These are phyloP conservation scores for Aspergillus pseudoglaucus DNA, from an alignment of 2,329 filamentous ascomycete species.

Conservation along the genomic window DNA sequence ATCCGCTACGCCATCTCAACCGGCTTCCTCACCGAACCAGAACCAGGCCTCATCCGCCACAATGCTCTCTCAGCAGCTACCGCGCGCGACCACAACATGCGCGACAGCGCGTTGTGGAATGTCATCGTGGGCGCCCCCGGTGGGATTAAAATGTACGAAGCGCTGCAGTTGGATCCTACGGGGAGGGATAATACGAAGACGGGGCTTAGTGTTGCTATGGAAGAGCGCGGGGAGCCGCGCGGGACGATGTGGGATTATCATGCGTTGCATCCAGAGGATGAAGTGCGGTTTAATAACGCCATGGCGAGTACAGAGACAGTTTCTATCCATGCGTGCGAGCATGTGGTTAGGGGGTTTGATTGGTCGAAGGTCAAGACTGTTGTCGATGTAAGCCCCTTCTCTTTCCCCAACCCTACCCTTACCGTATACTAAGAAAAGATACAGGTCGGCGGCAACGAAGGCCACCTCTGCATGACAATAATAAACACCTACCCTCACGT, in stretches of 20 bases:
- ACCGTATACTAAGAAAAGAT: neutral
- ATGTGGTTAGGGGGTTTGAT: neutral
- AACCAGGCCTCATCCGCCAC: neutral
- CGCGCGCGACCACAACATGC: neutral
- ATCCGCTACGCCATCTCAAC: neutral
- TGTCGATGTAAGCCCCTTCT: neutral
- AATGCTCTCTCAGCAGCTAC: neutral
- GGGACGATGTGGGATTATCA: constrained; percentile 1
- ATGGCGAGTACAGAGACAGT: neutral
- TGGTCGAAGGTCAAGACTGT: neutral
- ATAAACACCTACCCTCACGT: neutral
- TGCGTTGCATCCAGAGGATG: neutral
- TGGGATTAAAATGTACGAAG: neutral
- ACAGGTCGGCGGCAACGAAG: neutral
- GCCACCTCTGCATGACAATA: neutral
- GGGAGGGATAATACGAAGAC: neutral
- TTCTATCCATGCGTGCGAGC: neutral
- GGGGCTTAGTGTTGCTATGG: neutral
- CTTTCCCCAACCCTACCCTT: neutral
- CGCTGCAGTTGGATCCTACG: neutral
- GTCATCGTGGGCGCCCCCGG: neutral
- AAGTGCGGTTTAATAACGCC: neutral
- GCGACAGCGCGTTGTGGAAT: neutral
- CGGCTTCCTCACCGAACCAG: neutral
- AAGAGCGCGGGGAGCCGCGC: neutral